Evolutionary conservation across 345 rosid species (phyloP).

Genomic region (Salix udensis): DNA sequence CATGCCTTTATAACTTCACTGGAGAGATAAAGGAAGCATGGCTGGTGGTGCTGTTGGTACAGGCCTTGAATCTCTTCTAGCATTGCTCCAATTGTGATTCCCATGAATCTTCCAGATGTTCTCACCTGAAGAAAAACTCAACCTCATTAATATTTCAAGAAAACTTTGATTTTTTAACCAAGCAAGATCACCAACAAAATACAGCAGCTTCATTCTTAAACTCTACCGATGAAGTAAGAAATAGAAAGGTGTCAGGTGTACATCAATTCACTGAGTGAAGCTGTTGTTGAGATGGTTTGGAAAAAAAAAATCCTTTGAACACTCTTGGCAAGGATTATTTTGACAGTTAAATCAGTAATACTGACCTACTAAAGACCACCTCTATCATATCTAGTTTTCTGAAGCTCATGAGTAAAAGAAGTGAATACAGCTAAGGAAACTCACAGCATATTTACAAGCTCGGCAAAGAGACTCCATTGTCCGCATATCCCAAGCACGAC

Average conservation of each 20-base stretch:
- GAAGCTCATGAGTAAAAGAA: neutral
- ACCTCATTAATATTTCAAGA: neutral
- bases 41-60: conserved; percentile 91
- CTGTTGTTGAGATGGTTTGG: neutral
- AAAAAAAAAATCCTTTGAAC: neutral
- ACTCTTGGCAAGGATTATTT: neutral
- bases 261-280: neutral
- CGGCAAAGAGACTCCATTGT: conserved; percentile 99
- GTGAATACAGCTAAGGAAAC: conserved; percentile 24
- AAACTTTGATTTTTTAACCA: conserved; percentile 1
- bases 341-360: neutral
- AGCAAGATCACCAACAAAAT: neutral
- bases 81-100: conserved; percentile 87
- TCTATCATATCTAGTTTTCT: neutral
- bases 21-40: conserved; percentile 96
- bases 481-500: conserved; percentile 99
- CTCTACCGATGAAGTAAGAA: neutral
- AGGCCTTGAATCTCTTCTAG: conserved; percentile 87
- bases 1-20: conserved; percentile 96
- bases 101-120: conserved; percentile 93
- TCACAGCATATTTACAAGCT: conserved; percentile 99
- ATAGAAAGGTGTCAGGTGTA: neutral
- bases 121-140: conserved; percentile 59
- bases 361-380: neutral
- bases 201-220: neutral